A percentile compares a stretch with the other conserved stretches of the same genome.
phyloP scores from a whole-genome alignment of 495 filamentous ascomycete species.

The Neurospora cerealis region DNA sequence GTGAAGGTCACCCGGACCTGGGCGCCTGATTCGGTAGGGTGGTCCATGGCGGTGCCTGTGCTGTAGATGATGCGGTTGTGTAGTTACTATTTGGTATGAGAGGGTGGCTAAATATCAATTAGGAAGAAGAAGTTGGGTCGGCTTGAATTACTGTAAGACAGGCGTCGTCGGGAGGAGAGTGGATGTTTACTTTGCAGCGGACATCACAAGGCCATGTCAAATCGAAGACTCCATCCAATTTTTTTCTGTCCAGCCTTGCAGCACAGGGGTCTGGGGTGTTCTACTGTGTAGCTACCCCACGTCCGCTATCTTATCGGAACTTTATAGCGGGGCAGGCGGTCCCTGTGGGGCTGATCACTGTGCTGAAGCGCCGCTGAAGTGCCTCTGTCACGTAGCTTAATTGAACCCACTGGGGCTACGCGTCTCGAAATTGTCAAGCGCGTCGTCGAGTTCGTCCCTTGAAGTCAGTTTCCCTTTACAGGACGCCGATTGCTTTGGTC shows the following conservation, averaged over 20 bases:
- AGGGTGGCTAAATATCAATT: not conserved
- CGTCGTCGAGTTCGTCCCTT: conserved; percentile 2
- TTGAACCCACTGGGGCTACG: conserved; percentile 8
- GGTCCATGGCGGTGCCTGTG: conserved; percentile 15
- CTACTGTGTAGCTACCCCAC: conserved; percentile 18
- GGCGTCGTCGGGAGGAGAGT: not conserved
- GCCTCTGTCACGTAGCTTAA: not conserved
- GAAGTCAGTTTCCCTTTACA: not conserved
- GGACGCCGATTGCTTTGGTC: not conserved
- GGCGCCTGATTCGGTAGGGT: conserved; percentile 15
- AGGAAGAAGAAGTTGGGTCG: not conserved
- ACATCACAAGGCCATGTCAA: not conserved
- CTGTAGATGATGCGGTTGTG: not conserved
- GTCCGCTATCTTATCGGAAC: conserved; percentile 22
- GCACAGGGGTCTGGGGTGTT: not conserved
- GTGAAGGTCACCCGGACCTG: conserved; percentile 48
- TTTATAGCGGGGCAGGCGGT: conserved; percentile 11
- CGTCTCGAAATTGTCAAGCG: conserved; percentile 6
- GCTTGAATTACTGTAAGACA: not conserved
- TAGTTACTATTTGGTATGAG: not conserved
- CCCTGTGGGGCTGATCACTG: not conserved
- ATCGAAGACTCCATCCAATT: conserved; percentile 4
- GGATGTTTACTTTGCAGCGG: not conserved
- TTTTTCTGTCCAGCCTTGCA: conserved; percentile 20
- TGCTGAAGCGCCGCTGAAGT: not conserved